Conservation (phyloP, 495 filamentous ascomycete species). For the Neurospora sp. region DNA sequence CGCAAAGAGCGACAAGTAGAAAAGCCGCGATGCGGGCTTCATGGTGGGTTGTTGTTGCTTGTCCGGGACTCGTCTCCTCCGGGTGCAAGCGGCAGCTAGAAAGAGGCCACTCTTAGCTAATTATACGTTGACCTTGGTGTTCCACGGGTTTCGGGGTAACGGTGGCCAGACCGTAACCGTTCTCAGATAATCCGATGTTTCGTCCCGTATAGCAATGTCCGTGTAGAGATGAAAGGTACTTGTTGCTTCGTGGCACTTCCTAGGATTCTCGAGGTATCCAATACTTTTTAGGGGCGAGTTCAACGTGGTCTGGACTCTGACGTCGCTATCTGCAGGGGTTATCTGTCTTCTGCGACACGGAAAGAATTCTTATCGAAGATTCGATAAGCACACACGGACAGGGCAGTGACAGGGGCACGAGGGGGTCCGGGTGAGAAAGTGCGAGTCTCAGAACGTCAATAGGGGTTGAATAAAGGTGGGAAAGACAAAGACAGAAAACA, state of each 20-base stretch:
- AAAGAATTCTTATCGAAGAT: not conserved
- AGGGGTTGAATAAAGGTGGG: not conserved
- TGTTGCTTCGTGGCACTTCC: not conserved
- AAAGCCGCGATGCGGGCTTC: slow-evolving; percentile 56
- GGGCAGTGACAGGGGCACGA: not conserved
- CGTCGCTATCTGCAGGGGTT: not conserved
- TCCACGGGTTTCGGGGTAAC: not conserved
- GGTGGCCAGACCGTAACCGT: not conserved
- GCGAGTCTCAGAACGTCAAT: not conserved
- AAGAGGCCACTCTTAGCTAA: not conserved
- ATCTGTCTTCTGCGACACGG: not conserved
- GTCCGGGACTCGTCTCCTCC: not conserved
- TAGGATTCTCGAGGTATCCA: not conserved
- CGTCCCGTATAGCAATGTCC: not conserved
- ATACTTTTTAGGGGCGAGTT: not conserved
- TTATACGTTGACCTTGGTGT: not conserved
- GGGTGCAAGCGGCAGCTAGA: not conserved
- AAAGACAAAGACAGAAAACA: not conserved
- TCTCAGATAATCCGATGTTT: not conserved
- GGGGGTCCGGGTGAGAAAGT: not conserved
- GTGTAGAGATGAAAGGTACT: not conserved
- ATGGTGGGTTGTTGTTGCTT: slow-evolving; percentile 29
- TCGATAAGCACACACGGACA: not conserved
- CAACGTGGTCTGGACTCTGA: not conserved
- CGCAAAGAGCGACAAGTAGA: slow-evolving; percentile 69